Evolutionary conservation across 345 rosid species (phyloP), one percentile per base, ranked within the genome.

Genomic region (Geranium rotundifolium): DNA sequence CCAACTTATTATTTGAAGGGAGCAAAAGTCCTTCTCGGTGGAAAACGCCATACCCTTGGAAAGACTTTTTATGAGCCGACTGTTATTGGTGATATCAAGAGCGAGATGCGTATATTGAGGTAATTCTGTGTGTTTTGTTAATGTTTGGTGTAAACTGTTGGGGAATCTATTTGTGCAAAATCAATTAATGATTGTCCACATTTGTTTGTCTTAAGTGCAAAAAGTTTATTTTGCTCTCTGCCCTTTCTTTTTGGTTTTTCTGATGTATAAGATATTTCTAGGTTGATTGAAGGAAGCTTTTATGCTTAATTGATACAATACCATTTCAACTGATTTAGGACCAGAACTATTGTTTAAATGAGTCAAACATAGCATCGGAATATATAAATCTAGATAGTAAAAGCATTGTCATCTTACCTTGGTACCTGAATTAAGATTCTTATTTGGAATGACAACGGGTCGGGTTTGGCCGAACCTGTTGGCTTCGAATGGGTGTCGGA

Each of bases 41-140:
- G 99, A 27, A 90, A 81, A 80, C 83, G 86, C 62, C 99, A 89
- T 69, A 88, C 89, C 76, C 83, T 87, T 67, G 99, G 99, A 72
- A 83, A 71, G 91, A 85, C 83, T 50, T 93, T 93, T 74, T 90
- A 90, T 61, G 99, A 93, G 80, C 99, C 99, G 59, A 89, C 99
- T 12, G 73, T 93, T 68, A 77, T 93, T 68, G 65, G 84, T 4
- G 80, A 88, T 76, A 91, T 86, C 69, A 81, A 55, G 20, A 69
- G 65, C 70, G 76, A 83, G 60, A 92, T 92, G 97, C 71, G 86
- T 65, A 29, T 93, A 64, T 75, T 91, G 29, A 90, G 86, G 99
- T 92, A 78, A 65, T 67, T 61, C 19, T n/a, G 19, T 64, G 5
- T 20, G 57, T 17, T 41, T 13, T 7, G 20, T 52, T 63, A 46